Conservation (phyloP, 805 yeast genomes). For the Sugiyamaella floridensis region DNA sequence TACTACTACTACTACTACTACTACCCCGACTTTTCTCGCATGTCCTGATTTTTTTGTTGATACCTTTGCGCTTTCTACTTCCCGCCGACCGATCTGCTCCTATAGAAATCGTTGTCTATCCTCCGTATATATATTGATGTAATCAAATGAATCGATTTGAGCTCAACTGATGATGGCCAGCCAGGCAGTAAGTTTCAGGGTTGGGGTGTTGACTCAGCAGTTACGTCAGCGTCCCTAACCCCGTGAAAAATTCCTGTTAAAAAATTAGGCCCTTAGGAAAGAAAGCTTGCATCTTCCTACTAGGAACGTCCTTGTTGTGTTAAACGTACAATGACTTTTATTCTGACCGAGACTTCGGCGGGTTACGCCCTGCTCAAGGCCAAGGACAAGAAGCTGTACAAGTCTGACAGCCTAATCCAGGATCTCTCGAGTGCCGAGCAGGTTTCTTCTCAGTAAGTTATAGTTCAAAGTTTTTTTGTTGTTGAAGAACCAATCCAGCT, state of each 20-base stretch:
- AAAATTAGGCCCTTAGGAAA: not conserved
- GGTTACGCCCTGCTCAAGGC: conserved; percentile 98
- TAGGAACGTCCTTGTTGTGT: not conserved
- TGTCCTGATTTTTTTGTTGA: not conserved
- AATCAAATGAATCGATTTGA: not conserved
- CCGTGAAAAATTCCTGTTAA: not conserved
- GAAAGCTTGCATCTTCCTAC: not conserved
- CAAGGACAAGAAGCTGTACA: conserved; percentile 93
- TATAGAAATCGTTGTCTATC: not conserved
- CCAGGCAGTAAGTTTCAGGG: not conserved
- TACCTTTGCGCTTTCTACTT: not conserved
- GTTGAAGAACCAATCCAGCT: conserved; percentile 23
- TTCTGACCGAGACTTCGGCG: conserved; percentile 96
- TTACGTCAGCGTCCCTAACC: not conserved
- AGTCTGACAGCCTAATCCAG: conserved; percentile 62
- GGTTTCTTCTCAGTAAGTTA: conserved; percentile 57
- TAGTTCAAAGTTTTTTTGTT: conserved; percentile 4
- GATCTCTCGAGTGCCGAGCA: conserved; percentile 79
- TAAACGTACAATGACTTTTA: conserved; percentile 28
- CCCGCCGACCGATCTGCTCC: not conserved
- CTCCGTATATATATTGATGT: not conserved
- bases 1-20: not conserved
- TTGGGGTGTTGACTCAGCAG: not conserved
- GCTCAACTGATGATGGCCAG: not conserved
- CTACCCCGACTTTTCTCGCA: not conserved